phyloP scores from a whole-genome alignment of 495 filamentous ascomycete genomes.

The Bacidia gigantensis region DNA sequence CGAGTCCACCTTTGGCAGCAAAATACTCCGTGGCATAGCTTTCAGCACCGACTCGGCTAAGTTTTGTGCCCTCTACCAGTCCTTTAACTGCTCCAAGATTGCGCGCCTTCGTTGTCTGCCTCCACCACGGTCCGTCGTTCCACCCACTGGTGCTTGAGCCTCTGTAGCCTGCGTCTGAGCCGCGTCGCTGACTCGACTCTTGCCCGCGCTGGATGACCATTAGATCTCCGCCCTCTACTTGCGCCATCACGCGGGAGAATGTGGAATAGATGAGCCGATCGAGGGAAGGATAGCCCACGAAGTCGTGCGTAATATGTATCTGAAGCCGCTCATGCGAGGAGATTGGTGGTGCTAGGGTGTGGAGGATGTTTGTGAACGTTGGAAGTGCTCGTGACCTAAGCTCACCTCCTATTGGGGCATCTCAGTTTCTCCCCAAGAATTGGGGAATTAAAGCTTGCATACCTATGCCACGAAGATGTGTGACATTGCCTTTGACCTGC shows the following conservation, averaged over 20 bases:
- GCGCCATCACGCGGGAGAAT: conserved; percentile 93
- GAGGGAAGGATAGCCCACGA: conserved; percentile 84
- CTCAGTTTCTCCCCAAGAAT: background rate
- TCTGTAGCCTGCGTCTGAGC: conserved; percentile 44
- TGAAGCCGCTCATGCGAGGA: conserved; percentile 94
- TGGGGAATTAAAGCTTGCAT: conserved; percentile 17
- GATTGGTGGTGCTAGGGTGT: conserved; percentile 91
- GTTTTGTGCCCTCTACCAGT: conserved; percentile 73
- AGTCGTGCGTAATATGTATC: conserved; percentile 94
- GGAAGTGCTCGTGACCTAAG: conserved; percentile 79
- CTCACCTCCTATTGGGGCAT: conserved; percentile 82
- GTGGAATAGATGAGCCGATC: conserved; percentile 86
- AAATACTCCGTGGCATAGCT: conserved; percentile 76
- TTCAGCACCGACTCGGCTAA: conserved; percentile 77
- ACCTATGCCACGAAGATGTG: conserved; percentile 69
- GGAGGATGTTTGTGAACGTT: conserved; percentile 86
- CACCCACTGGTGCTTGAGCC: conserved; percentile 47
- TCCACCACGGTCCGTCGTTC: conserved; percentile 95
- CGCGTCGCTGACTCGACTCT: conserved; percentile 58
- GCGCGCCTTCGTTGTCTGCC: conserved; percentile 52
- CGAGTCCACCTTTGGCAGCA: conserved; percentile 59
- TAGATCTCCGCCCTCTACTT: conserved; percentile 96
- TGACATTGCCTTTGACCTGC: conserved; percentile 85
- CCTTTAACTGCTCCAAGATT: conserved; percentile 71
- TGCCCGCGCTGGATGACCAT: conserved; percentile 88